Conservation (phyloP, 2,329 filamentous ascomycete species). For the Hansfordia pulvinata region DNA sequence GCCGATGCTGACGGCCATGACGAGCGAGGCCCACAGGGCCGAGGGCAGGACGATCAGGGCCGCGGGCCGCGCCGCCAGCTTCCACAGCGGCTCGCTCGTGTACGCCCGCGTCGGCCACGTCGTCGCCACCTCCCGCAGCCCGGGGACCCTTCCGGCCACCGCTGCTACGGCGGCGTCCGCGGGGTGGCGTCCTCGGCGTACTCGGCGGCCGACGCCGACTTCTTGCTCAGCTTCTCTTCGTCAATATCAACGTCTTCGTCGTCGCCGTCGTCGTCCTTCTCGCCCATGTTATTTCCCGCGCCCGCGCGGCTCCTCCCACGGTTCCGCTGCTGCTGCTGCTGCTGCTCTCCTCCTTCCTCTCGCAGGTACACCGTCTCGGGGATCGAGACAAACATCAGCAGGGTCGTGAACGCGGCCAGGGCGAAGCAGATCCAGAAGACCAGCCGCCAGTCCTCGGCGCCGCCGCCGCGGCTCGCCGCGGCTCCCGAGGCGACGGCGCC, state of each 20-base stretch:
- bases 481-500: constrained; percentile 5
- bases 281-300: too few species aligned
- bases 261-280: constrained; percentile 4
- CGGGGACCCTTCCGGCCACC: too few species aligned
- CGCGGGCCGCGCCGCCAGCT: constrained; percentile 20
- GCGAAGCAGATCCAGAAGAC: constrained; percentile 21
- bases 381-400: constrained; percentile 24
- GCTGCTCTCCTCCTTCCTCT: too few species aligned
- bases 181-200: constrained; percentile 1
- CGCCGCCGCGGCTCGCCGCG: constrained; percentile 16
- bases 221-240: too few species aligned
- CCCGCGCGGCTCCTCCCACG: too few species aligned
- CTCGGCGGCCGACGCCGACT: constrained; percentile 4
- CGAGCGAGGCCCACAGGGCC: constrained; percentile 23
- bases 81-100: constrained; percentile 18
- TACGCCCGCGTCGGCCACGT: constrained; percentile 5
- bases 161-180: constrained; percentile 1
- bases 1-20: constrained; percentile 23
- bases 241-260: too few species aligned
- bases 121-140: too few species aligned
- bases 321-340: too few species aligned
- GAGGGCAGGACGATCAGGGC: constrained; percentile 18
- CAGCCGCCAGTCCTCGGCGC: constrained; percentile 13
- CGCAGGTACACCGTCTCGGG: too few species aligned
- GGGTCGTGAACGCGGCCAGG: constrained; percentile 16